Conservation (phyloP, 1,139 yeast genomes). For the Kodamaea plutei region DNA sequence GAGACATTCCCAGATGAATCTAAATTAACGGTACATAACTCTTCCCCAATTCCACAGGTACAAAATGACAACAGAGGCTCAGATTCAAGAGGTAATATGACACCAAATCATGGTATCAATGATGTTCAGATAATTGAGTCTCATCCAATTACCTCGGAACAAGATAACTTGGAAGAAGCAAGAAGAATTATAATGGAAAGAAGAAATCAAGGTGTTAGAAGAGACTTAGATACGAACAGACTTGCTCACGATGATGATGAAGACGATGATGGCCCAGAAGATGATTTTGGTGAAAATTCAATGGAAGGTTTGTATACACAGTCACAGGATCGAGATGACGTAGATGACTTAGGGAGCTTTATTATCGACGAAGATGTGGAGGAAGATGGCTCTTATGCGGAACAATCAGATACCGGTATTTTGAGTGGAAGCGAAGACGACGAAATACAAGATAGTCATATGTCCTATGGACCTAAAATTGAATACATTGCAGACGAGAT, state of each 20-base stretch:
- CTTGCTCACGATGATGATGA: conserved; percentile 9
- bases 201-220: neutral
- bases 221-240: neutral
- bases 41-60: neutral
- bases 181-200: neutral
- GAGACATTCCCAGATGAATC: no score
- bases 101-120: no score
- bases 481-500: conserved; percentile 12
- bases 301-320: conserved; percentile 40
- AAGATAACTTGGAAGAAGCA: conserved; percentile 3
- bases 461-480: neutral
- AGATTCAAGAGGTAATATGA: neutral
- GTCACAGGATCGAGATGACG: conserved; percentile 29
- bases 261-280: conserved; percentile 26
- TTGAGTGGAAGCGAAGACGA: conserved; percentile 11
- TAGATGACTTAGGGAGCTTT: conserved; percentile 30
- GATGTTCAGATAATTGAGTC: no score
- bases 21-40: neutral
- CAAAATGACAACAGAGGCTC: neutral
- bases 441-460: neutral
- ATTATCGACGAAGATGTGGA: conserved; percentile 25
- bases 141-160: no score
- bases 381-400: conserved; percentile 12
- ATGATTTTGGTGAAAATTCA: conserved; percentile 37
- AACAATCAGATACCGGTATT: conserved; percentile 1